Conservation (phyloP, 768 basidiomycete genomes). For the Coprinopsis marcescibilis region DNA sequence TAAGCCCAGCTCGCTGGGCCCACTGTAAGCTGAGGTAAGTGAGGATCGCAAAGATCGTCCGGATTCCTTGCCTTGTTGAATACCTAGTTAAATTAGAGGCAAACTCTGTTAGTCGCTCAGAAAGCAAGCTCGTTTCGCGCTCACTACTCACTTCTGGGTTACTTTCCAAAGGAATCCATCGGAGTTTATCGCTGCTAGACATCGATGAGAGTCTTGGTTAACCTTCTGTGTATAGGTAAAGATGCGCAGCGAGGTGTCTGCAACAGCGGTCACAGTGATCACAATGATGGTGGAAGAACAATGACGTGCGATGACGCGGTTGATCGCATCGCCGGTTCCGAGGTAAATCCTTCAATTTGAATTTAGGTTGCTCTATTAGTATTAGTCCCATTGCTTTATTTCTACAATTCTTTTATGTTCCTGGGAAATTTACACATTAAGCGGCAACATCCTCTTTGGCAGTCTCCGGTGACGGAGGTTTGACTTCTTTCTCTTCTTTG, state of each 20-base stretch:
- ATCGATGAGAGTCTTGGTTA: too few relatives aligned
- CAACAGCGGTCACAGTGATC: neutral
- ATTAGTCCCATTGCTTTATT: too few relatives aligned
- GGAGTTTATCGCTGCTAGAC: slow-evolving; percentile 11
- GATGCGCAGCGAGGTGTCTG: too few relatives aligned
- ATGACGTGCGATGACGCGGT: too few relatives aligned
- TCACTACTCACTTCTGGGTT: slow-evolving; percentile 42
- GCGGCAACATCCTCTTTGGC: too few relatives aligned
- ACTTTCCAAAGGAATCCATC: slow-evolving; percentile 80
- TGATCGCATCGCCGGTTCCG: too few relatives aligned
- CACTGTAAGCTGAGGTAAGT: slow-evolving; percentile 35
- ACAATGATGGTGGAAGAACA: too few relatives aligned
- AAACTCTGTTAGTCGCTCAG: neutral
- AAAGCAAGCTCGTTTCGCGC: neutral
- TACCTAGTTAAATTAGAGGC: slow-evolving; percentile 28
- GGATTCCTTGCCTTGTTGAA: slow-evolving; percentile 41
- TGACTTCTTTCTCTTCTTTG: slow-evolving; percentile 4
- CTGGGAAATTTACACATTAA: too few relatives aligned
- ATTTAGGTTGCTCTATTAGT: too few relatives aligned
- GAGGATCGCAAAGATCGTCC: neutral
- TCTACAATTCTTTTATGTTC: too few relatives aligned
- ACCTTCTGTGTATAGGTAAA: too few relatives aligned
- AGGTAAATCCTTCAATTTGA: too few relatives aligned
- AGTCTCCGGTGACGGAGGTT: neutral
- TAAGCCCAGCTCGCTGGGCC: slow-evolving; percentile 64